Conservation (phyloP, 2,329 filamentous ascomycete species). For the Monosporascus ibericus region DNA sequence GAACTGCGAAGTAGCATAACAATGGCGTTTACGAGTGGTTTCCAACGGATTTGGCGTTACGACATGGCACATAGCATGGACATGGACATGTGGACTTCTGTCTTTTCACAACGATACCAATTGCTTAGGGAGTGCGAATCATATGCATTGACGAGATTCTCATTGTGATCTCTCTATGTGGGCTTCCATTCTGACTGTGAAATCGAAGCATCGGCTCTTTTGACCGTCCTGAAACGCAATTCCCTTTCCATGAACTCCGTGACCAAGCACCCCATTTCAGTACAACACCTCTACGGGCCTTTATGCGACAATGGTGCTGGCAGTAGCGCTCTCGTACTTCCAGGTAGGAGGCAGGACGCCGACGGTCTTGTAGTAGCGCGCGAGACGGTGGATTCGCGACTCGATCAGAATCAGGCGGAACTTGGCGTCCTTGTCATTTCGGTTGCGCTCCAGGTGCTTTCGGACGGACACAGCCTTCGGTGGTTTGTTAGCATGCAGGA, state of each 20-base stretch:
- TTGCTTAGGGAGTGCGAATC: conserved; percentile 3
- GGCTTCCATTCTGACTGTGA: conserved; percentile 13
- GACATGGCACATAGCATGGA: conserved; percentile 6
- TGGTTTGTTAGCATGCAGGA: too few species aligned
- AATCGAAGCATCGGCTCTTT: conserved; percentile 11
- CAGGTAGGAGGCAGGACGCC: conserved; percentile 82
- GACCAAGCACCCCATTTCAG: conserved; percentile 20
- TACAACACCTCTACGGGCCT: conserved; percentile 22
- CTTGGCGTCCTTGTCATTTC: conserved; percentile 99
- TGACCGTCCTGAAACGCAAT: conserved; percentile 22
- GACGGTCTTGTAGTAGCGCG: conserved; percentile 99
- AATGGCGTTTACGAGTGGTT: conserved; percentile 17
- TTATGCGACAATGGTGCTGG: conserved; percentile 90
- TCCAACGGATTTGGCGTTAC: conserved; percentile 9
- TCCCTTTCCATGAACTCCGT: conserved; percentile 28
- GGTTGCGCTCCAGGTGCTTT: conserved; percentile 99
- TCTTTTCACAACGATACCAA: conserved; percentile 21
- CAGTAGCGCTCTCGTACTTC: conserved; percentile 98
- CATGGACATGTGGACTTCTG: neutral
- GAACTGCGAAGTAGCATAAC: conserved; percentile 4
- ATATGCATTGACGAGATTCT: conserved; percentile 8
- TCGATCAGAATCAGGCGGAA: conserved; percentile 99
- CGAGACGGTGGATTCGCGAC: conserved; percentile 99
- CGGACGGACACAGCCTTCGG: conserved; percentile 87
- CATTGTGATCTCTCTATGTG: conserved; percentile 13